A percentile compares a stretch with the other conserved stretches of the same genome.
phyloP scores from a whole-genome alignment of 1,139 yeast species.

The Taphrina communis region DNA sequence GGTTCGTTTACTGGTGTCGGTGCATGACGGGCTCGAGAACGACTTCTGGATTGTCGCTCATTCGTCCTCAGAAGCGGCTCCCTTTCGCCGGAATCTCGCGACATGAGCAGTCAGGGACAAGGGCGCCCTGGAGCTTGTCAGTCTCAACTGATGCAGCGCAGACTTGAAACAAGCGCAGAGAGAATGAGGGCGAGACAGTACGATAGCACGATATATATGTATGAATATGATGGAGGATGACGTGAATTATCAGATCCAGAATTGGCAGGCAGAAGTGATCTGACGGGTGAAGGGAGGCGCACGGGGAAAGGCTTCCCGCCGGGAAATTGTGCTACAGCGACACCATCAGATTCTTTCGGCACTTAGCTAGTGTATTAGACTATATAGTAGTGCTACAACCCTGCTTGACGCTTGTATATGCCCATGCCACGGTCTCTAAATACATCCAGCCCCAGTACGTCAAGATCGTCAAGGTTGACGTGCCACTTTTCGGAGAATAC shows the following conservation, averaged over 20 bases:
- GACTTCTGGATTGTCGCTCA: slow-evolving; percentile 15
- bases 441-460: slow-evolving; percentile 4
- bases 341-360: not conserved
- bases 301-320: no score
- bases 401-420: not conserved
- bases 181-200: no score
- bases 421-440: slow-evolving; percentile 4
- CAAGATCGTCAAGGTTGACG: slow-evolving; percentile 23
- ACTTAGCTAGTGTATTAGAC: no score
- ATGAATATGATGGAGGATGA: no score
- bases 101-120: not conserved
- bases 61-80: slow-evolving; percentile 6
- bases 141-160: no score
- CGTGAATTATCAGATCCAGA: no score
- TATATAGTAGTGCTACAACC: not conserved
- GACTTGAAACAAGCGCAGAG: no score
- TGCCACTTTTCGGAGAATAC: slow-evolving; percentile 23
- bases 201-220: no score
- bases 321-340: not conserved
- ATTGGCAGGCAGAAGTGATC: no score
- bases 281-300: no score
- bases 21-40: slow-evolving; percentile 1
- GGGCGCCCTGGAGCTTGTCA: no score
- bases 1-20: slow-evolving; percentile 18
- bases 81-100: not conserved